Base-by-base conservation (phyloP, 257 asterid genomes). In the Fraxinus quadrangulata region DNA sequence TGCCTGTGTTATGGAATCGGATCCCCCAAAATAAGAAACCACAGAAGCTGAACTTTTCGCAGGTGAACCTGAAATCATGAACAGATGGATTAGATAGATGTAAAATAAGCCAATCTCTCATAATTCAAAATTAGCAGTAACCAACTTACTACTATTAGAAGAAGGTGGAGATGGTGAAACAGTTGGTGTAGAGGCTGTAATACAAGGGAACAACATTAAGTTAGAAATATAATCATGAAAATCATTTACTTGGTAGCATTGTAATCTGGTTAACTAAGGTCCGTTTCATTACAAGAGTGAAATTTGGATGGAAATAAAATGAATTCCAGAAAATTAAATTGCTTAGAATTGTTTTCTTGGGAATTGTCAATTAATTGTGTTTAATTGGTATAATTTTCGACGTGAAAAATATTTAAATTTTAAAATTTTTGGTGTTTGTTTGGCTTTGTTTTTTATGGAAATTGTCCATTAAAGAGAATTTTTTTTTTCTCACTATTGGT, bases 101-200 rank as follows among this genome's bases (percentile, higher is more conserved):
- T 23, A 59, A 23, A 23, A 3, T 59, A 59, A 21, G 4, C 11
- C 11, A 23, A 23, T 6, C 12, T 6, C 28, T 56, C 12, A 21
- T 59, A 39, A 39, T 42, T 42, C 2, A 42, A 14, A 47, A 47
- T 47, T 47, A 6, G 13, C 12, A n/a, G 7, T 63, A 26, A 63
- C 19, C 2, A 63, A 63, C 31, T 63, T 63, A 63, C 69, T 63
- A 10, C 33, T 63, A 24, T 12, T 23, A 63, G 33, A 24, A 61
- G 68, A 61, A 63, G 69, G 36, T 63, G 69, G 17, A 24, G 36
- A 24, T 63, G 69, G 69, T 63, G 69, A 63, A 63, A 11, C 69
- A 63, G 69, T 63, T 26, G 69, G 69, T 3, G 69, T 26, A 12
- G 69, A 3, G 3, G 69, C 69, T 63, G 69, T 26, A 26, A 63